Conservation (phyloP, 2,329 filamentous ascomycete genomes). For the Aspergillus hiratsukae region DNA sequence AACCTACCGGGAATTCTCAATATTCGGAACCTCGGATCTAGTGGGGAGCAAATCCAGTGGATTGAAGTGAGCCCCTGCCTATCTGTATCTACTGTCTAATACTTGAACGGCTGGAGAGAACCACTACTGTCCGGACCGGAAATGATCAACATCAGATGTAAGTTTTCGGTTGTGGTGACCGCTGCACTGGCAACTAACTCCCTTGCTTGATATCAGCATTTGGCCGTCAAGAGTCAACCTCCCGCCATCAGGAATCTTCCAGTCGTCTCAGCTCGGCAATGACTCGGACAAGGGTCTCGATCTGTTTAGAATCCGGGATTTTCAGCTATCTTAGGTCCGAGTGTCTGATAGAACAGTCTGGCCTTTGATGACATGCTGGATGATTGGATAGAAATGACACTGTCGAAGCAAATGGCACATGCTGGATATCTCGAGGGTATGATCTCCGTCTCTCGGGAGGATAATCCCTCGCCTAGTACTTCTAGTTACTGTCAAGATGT, state of each 20-base stretch:
- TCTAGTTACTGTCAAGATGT: neutral
- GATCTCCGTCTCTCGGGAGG: neutral
- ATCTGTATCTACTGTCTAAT: too few relatives aligned
- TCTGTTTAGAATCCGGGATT: neutral
- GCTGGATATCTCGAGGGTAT: neutral
- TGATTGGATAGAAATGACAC: neutral
- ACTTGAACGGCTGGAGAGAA: neutral
- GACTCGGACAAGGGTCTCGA: neutral
- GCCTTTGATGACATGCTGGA: neutral
- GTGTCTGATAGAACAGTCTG: neutral
- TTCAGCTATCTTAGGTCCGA: neutral
- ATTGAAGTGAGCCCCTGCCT: neutral
- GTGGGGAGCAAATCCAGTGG: neutral
- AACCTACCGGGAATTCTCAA: neutral
- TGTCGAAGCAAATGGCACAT: neutral
- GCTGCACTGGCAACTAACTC: too few relatives aligned
- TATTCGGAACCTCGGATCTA: neutral
- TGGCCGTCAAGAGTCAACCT: neutral
- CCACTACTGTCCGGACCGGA: neutral
- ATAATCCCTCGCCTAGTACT: neutral
- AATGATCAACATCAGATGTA: neutral
- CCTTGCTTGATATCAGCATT: neutral
- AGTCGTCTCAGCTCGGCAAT: neutral
- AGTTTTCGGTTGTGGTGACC: neutral
- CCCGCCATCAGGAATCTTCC: neutral